Base-by-base conservation (phyloP, 148 eudicot genomes). In the Amaranthus hypochondriacus region DNA sequence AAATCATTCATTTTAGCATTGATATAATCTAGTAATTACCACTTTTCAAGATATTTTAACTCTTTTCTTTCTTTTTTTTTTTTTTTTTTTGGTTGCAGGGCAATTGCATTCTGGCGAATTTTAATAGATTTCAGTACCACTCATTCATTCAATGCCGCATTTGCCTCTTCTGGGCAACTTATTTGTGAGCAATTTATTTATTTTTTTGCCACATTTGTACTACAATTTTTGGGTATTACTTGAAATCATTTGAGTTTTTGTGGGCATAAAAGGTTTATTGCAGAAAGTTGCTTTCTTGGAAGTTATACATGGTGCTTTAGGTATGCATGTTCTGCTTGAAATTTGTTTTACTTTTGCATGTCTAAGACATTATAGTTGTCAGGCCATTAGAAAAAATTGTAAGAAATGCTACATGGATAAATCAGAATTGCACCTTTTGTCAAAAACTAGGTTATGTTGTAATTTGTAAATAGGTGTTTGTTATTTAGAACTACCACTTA, bases 291-390 rank as follows among this genome's bases (percentile, higher is more conserved):
- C 94, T 43, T 88, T 93, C 84, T 75, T 93, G 91, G 98, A 93
- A 83, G 91, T 89, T 74, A 73, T 93, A 11, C 97, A 93, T 81
- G 98, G 98, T 69, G 96, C 87, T 18, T 73, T 91, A 21, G 94
- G 96, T 93, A 83, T 43, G 66, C 62, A 28, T 58, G 53, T 15
- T 67, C 56, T 43, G 5, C 14, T 9, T 28, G 7, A 2, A 47
- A 9, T 9, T 46, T 54, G 7, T 28, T 28, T 28, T 2, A 49
- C 5, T 39, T n/a, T 44, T 18, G 18, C 70, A 9, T 43, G 13
- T 9, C 4, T 44, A 18, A 18, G 43, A 58, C 5, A 18, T 13
- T 65, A 65, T 44, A 3, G 14, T 4, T 43, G 48, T 10, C 9
- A 44, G 59, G 14, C 18, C 18, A 18, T 18, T 18, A 18, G 18